Conservation (phyloP, 495 filamentous ascomycete genomes). For the Penicillium chermesinum region DNA sequence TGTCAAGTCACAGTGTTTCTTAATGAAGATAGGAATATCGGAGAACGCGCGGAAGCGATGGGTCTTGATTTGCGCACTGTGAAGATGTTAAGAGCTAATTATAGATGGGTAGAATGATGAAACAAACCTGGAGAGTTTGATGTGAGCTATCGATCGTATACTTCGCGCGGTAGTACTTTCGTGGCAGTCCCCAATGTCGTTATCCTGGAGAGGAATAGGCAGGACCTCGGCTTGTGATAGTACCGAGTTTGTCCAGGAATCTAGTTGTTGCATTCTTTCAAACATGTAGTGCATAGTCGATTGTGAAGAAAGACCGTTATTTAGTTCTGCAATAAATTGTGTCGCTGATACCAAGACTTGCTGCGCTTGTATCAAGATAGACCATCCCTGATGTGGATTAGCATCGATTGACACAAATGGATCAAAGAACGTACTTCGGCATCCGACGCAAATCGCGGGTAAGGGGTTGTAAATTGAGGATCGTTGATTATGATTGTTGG, state of each 20-base stretch:
- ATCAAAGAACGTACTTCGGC: slow-evolving; percentile 39
- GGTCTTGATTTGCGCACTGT: slow-evolving; percentile 55
- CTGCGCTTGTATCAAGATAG: slow-evolving; percentile 52
- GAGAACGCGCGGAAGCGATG: slow-evolving; percentile 58
- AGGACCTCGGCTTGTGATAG: slow-evolving; percentile 44
- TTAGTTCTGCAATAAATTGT: slow-evolving; percentile 52
- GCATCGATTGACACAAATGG: slow-evolving; percentile 1
- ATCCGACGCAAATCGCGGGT: slow-evolving; percentile 49
- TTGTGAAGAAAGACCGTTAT: slow-evolving; percentile 34
- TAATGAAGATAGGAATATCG: slow-evolving; percentile 55
- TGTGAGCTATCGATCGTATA: slow-evolving; percentile 51
- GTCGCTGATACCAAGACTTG: slow-evolving; percentile 53
- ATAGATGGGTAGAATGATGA: not conserved
- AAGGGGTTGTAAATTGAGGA: slow-evolving; percentile 52
- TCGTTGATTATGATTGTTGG: slow-evolving; percentile 52
- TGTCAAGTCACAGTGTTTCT: slow-evolving; percentile 54
- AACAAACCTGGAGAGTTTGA: slow-evolving; percentile 53
- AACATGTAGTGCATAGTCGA: slow-evolving; percentile 43
- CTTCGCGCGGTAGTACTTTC: slow-evolving; percentile 46
- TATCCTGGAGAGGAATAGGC: slow-evolving; percentile 30
- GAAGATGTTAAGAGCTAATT: not conserved
- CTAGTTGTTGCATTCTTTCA: slow-evolving; percentile 52
- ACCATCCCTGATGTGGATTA: slow-evolving; percentile 41
- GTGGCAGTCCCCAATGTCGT: slow-evolving; percentile 34
- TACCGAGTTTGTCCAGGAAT: slow-evolving; percentile 45